A percentile compares a stretch with the other conserved stretches of the same genome.
Conservation (phyloP, 2,329 filamentous ascomycete genomes). For the Fusarium dlaminii region DNA sequence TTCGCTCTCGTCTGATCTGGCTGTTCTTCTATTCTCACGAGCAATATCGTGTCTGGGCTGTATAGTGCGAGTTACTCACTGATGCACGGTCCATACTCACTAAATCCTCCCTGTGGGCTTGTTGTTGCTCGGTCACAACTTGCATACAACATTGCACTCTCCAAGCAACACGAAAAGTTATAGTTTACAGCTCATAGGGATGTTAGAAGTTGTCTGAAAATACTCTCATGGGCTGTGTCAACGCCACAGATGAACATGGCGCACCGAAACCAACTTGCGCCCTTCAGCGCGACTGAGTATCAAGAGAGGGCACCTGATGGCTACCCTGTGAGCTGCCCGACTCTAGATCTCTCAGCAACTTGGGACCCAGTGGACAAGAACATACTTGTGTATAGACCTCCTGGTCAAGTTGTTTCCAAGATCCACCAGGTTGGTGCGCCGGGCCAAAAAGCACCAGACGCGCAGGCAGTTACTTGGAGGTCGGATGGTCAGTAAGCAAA, state of each 20-base stretch:
- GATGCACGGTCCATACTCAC: slow-evolving; percentile 2
- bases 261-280: slow-evolving; percentile 50
- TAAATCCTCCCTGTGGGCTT: neutral
- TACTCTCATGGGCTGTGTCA: neutral
- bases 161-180: neutral
- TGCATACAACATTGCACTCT: neutral
- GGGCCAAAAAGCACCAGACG: slow-evolving; percentile 53
- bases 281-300: slow-evolving; percentile 67
- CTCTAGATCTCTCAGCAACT: slow-evolving; percentile 83
- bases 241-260: slow-evolving; percentile 37
- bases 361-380: slow-evolving; percentile 72
- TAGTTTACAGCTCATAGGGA: neutral
- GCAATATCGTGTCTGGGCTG: neutral
- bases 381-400: slow-evolving; percentile 80
- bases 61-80: neutral
- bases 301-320: slow-evolving; percentile 63
- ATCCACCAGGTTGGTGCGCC: slow-evolving; percentile 56
- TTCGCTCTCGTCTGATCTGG: no score
- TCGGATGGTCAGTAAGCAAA: slow-evolving; percentile 64
- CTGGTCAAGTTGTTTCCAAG: slow-evolving; percentile 72
- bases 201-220: neutral
- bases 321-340: slow-evolving; percentile 80
- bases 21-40: neutral
- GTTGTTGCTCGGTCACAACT: slow-evolving; percentile 9
- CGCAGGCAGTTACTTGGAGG: slow-evolving; percentile 70